Base-by-base conservation (phyloP, 2,329 filamentous ascomycete genomes). In the Scytalidium sp. region DNA sequence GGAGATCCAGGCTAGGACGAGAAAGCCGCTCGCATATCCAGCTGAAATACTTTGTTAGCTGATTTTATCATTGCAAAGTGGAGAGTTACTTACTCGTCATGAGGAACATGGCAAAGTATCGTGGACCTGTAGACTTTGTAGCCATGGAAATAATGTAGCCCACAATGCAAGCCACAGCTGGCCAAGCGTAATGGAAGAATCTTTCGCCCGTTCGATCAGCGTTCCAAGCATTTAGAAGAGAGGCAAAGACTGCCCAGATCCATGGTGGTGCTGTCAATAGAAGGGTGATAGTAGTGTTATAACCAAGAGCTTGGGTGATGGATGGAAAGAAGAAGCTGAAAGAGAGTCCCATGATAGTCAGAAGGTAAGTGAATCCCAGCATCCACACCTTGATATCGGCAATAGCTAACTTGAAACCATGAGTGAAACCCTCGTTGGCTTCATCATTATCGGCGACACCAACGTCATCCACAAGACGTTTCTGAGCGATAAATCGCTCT, bases 351-450 rank as follows among this genome's bases (percentile, higher is more conserved):
- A 5, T 83, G 72, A 7, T 84, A 79, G 53, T 84, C 84, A 3
- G 80, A 78, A 3, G 78, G 80, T 50, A 84, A 78, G 79, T 80
- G 6, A 84, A 49, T 74, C 83, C 83, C 77, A 85, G 79, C 52
- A 85, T 59, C 59, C 83, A 85, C 53, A 84, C 80, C 69, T 84
- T 85, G 55, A 68, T 15, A 53, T 85, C 83, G 63, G 78, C 81
- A 45, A 83, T 60, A 0, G 80, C 79, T 75, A 85, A 79, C 46
- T 76, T 68, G 23, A 83, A 63, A 9, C 82, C 82, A 8, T 73
- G 72, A 52, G 80, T 76, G 2, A 70, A 60, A 3, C 74, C 74
- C 56, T 80, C 71, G n/a, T 74, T 71, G 1, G 69, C 67, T 0
- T 70, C 69, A 56, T 83, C 79, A 6, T 66, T 68, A 50, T 82